Conservation (phyloP, 441 rosid species). For the Mallotus repandus region DNA sequence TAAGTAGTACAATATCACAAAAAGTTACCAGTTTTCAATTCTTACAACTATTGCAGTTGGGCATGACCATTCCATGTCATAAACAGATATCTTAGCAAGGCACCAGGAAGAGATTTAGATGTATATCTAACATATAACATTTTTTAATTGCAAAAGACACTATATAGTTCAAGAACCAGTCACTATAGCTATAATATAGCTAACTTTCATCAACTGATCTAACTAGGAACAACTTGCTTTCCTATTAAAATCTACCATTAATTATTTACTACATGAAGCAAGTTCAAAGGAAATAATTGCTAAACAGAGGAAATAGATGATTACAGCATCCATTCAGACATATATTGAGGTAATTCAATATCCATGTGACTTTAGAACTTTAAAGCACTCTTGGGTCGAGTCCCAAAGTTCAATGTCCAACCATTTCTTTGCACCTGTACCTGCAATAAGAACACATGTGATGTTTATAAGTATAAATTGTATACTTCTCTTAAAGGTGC, state of each 20-base stretch:
- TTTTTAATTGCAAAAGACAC: no score
- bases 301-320: slow-evolving; percentile 8
- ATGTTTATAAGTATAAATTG: slow-evolving; percentile 5
- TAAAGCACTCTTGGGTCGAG: slow-evolving; percentile 65
- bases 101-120: no score
- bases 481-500: background rate
- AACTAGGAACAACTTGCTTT: background rate
- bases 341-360: slow-evolving; percentile 70
- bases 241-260: background rate
- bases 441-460: slow-evolving; percentile 35
- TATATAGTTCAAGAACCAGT: no score
- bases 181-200: background rate
- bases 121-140: no score
- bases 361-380: slow-evolving; percentile 69
- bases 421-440: slow-evolving; percentile 98
- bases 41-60: no score
- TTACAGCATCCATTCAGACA: slow-evolving; percentile 81
- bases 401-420: slow-evolving; percentile 95
- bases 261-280: background rate
- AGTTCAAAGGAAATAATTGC: background rate
- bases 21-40: no score
- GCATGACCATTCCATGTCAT: no score
- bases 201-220: background rate
- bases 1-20: no score
- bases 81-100: no score